These are phyloP conservation scores for Cyclocybe cylindracea DNA, from an alignment of 768 basidiomycete genomes.

Conservation along the genomic window DNA sequence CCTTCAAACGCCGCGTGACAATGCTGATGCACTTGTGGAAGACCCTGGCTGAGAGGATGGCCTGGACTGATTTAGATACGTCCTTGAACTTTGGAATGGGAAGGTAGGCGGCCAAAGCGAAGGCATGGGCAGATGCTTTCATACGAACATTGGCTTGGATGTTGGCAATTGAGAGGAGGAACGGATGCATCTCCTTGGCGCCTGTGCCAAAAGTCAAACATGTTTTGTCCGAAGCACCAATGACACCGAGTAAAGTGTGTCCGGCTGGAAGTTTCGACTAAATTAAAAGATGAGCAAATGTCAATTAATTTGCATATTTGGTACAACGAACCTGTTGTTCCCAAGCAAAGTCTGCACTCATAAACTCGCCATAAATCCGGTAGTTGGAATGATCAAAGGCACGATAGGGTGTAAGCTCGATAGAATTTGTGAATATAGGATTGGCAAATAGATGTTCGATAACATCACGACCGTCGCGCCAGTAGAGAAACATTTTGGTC, in stretches of 20 bases:
- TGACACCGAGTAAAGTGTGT: slow-evolving; percentile 1
- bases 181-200: no score
- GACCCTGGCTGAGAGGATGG: neutral
- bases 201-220: neutral
- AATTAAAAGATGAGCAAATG: neutral
- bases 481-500: neutral
- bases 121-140: neutral
- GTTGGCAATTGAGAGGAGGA: neutral
- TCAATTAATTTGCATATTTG: neutral
- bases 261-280: neutral
- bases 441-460: neutral
- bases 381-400: neutral
- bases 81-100: neutral
- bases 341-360: slow-evolving; percentile 3
- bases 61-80: neutral
- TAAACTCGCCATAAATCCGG: neutral
- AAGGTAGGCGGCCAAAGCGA: neutral
- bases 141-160: slow-evolving; percentile 1
- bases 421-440: neutral
- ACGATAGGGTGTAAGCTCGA: neutral
- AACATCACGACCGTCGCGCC: slow-evolving; percentile 1
- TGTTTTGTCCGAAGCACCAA: neutral
- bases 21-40: neutral
- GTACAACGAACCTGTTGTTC: neutral
- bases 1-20: neutral